phyloP scores from a whole-genome alignment of 345 rosid species.

The Acer saccharum region DNA sequence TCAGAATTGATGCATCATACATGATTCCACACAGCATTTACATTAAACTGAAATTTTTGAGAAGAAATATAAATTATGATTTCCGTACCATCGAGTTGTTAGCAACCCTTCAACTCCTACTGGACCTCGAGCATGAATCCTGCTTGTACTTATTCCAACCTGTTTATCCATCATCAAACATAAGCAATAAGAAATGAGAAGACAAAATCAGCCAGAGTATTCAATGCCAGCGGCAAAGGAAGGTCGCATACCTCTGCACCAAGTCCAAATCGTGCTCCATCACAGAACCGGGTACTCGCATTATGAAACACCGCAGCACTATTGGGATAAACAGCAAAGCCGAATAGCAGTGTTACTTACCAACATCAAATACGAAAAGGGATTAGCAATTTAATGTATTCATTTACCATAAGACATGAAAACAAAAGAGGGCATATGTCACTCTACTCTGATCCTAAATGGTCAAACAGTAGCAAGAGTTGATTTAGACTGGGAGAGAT shows the following conservation, averaged over 20 bases:
- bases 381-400: neutral
- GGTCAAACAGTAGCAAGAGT: neutral
- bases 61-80: neutral
- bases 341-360: neutral
- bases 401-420: neutral
- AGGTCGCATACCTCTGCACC: constrained; percentile 90
- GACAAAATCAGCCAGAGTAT: neutral
- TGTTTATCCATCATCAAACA: constrained; percentile 28
- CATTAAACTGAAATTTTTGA: neutral
- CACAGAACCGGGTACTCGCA: constrained; percentile 95
- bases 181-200: constrained; percentile 1
- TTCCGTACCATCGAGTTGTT: constrained; percentile 84
- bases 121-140: constrained; percentile 99
- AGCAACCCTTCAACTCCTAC: constrained; percentile 96
- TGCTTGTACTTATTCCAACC: constrained; percentile 98
- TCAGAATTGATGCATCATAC: neutral
- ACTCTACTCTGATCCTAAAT: neutral
- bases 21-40: neutral
- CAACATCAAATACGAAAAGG: neutral
- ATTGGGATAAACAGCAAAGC: constrained; percentile 16
- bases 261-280: constrained; percentile 93
- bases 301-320: constrained; percentile 99
- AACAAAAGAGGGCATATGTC: neutral
- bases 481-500: neutral
- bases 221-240: neutral